phyloP scores from a whole-genome alignment of 2,329 filamentous ascomycete species.

The Neofusicoccum cordaticola region DNA sequence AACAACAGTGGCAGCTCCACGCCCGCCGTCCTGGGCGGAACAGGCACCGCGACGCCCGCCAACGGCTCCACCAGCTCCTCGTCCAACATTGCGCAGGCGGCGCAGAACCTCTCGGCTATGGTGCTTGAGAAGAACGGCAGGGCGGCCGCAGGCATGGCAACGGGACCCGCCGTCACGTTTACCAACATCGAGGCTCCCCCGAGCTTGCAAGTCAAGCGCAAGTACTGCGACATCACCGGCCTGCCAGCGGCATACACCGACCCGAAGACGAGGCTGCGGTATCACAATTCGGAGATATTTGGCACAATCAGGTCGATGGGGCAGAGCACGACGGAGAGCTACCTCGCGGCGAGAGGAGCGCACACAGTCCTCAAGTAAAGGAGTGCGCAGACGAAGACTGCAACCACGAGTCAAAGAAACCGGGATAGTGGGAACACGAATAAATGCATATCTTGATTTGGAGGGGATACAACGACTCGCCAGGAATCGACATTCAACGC shows the following conservation, averaged over 20 bases:
- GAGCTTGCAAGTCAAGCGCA: constrained; percentile 72
- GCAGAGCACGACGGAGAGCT: constrained; percentile 81
- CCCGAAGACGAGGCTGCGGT: constrained; percentile 89
- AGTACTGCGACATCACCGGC: constrained; percentile 95
- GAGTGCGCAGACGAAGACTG: not conserved
- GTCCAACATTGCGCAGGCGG: constrained; percentile 80
- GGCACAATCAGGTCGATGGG: constrained; percentile 74
- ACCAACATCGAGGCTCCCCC: constrained; percentile 96
- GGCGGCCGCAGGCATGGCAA: constrained; percentile 21
- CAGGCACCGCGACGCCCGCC: constrained; percentile 50
- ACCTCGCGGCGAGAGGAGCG: constrained; percentile 83
- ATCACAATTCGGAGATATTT: constrained; percentile 93
- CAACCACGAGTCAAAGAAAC: not conserved
- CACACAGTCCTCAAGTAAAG: constrained; percentile 87
- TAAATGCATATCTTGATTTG: not conserved
- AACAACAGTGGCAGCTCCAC: constrained; percentile 79
- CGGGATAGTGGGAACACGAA: not conserved
- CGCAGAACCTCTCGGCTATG: constrained; percentile 79
- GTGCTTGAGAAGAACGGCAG: constrained; percentile 75
- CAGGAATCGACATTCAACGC: not conserved
- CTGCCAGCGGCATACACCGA: constrained; percentile 88
- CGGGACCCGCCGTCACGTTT: constrained; percentile 74
- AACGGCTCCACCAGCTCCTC: constrained; percentile 65
- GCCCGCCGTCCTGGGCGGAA: constrained; percentile 35
- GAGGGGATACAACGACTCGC: not conserved